Percentiles rank a stretch among this genome's conserved stretches.
Evolutionary conservation across 306 rosid genomes (phyloP).

Genomic region (Morella rubra): DNA sequence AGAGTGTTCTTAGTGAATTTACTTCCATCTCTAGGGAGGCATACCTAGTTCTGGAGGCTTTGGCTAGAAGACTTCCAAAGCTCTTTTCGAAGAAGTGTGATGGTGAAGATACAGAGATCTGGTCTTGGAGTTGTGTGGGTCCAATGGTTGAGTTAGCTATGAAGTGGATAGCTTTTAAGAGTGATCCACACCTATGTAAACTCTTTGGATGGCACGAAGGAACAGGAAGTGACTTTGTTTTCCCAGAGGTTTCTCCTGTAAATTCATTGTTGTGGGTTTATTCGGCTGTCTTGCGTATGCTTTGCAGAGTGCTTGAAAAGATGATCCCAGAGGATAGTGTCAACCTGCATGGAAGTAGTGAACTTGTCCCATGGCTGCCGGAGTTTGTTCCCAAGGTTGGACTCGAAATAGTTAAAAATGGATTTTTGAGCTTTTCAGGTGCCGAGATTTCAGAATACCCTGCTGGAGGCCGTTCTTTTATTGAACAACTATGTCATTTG

Average conservation of each 20-base stretch:
- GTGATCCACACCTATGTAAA: slow-evolving; percentile 50
- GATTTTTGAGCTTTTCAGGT: slow-evolving; percentile 46
- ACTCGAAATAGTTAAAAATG: slow-evolving; percentile 62
- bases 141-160: slow-evolving; percentile 88
- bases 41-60: slow-evolving; percentile 78
- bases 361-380: slow-evolving; percentile 82
- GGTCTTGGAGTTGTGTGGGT: slow-evolving; percentile 91
- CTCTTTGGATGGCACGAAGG: slow-evolving; percentile 47
- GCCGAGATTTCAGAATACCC: slow-evolving; percentile 35
- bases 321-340: slow-evolving; percentile 53
- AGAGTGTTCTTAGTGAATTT: slow-evolving; percentile 56
- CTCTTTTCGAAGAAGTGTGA: slow-evolving; percentile 53
- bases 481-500: slow-evolving; percentile 55
- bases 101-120: slow-evolving; percentile 54
- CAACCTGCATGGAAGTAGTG: slow-evolving; percentile 37
- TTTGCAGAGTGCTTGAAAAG: slow-evolving; percentile 66
- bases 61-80: slow-evolving; percentile 78
- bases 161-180: slow-evolving; percentile 73
- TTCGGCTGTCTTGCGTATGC: slow-evolving; percentile 70
- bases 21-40: slow-evolving; percentile 69
- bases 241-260: slow-evolving; percentile 33
- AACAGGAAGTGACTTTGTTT: slow-evolving; percentile 22
- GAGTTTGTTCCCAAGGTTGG: slow-evolving; percentile 88
- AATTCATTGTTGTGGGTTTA: slow-evolving; percentile 77
- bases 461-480: slow-evolving; percentile 48